Conservation (phyloP, 768 basidiomycete species). For the Tricholomella constricta region DNA sequence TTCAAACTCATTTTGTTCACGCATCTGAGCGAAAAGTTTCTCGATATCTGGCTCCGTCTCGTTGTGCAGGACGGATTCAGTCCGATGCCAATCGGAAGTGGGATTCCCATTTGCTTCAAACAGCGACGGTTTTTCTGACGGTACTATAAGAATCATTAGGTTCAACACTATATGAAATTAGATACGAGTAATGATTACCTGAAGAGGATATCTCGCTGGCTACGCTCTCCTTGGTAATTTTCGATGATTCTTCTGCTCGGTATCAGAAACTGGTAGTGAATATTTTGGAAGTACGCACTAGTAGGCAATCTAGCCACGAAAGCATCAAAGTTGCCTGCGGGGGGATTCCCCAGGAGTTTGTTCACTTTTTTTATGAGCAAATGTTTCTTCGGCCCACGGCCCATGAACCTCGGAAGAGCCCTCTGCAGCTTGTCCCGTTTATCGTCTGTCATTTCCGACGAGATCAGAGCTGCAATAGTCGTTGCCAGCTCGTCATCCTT, state of each 20-base stretch:
- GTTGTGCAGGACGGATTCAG: too few species aligned
- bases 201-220: too few species aligned
- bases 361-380: conserved; percentile 10
- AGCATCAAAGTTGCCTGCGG: conserved; percentile 13
- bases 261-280: neutral
- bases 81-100: too few species aligned
- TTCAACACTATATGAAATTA: too few species aligned
- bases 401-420: conserved; percentile 1
- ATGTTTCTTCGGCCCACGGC: neutral
- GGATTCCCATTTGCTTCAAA: too few species aligned
- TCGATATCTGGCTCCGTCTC: neutral
- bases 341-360: conserved; percentile 13
- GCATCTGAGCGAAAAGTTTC: neutral
- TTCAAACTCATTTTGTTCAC: neutral
- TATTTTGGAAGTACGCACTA: neutral
- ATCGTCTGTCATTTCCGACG: conserved; percentile 10
- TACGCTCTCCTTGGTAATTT: neutral
- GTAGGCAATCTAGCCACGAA: conserved; percentile 1
- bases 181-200: too few species aligned
- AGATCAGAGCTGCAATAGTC: conserved; percentile 19
- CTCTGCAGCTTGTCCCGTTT: conserved; percentile 6
- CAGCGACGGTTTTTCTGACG: too few species aligned
- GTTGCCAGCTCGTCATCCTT: conserved; percentile 21
- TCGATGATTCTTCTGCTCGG: neutral
- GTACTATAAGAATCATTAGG: too few species aligned